Evolutionary conservation across 257 asterid species (phyloP).

Genomic region (Echites panduratus): DNA sequence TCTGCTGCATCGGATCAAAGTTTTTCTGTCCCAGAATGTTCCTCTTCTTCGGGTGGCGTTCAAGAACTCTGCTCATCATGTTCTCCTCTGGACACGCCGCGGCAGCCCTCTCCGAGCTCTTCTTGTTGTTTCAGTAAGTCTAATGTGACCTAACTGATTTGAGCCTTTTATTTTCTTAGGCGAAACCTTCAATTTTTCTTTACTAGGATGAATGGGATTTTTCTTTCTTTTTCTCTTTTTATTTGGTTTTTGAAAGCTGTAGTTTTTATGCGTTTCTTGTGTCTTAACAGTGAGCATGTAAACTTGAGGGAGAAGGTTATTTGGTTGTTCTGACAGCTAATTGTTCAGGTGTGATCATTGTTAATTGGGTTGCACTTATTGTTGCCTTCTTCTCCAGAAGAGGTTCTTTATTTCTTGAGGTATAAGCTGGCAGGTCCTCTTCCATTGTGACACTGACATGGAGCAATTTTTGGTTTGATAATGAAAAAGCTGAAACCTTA

Average conservation of each 20-base stretch:
- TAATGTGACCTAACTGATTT: background rate
- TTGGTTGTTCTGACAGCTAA: background rate
- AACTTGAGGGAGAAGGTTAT: background rate
- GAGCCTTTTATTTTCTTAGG: background rate
- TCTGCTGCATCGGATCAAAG: constrained; percentile 42
- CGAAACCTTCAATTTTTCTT: background rate
- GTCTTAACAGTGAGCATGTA: background rate
- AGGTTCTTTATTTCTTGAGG: background rate
- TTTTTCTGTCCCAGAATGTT: constrained; percentile 38
- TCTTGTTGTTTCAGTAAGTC: constrained; percentile 64
- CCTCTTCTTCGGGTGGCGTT: constrained; percentile 68
- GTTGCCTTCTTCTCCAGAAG: background rate
- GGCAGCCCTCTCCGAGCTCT: constrained; percentile 70
- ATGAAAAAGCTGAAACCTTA: background rate
- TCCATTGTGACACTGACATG: too few relatives aligned
- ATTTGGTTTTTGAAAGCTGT: background rate
- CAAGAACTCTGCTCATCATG: constrained; percentile 40
- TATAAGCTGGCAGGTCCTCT: background rate
- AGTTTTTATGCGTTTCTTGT: background rate
- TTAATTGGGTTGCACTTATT: background rate
- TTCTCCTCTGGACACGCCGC: constrained; percentile 64
- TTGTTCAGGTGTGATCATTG: background rate
- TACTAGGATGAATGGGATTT: background rate
- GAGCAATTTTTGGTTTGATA: background rate
- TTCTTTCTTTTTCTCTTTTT: background rate